Conservation (phyloP, 1,139 yeast genomes). For the Kodamaea ohmeri region DNA sequence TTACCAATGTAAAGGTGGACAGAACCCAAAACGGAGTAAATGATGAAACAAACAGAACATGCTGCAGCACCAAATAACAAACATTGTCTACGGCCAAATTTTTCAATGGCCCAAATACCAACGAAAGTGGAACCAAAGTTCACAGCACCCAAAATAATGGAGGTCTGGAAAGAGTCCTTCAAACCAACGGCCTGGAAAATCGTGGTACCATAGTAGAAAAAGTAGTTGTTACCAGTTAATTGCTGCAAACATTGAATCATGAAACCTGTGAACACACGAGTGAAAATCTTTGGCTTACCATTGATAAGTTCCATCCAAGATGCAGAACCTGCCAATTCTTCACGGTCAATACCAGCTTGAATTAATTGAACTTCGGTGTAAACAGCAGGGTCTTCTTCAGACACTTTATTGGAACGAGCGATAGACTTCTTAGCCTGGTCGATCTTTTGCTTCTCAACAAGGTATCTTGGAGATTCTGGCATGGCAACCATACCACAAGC, state of each 20-base stretch:
- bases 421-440: slow-evolving; percentile 54
- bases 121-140: slow-evolving; percentile 73
- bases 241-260: slow-evolving; percentile 70
- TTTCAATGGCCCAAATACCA: slow-evolving; percentile 65
- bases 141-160: slow-evolving; percentile 75
- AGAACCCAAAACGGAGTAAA: slow-evolving; percentile 68
- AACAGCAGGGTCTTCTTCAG: slow-evolving; percentile 53
- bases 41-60: slow-evolving; percentile 63
- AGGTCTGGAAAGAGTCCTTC: slow-evolving; percentile 68
- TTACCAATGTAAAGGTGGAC: slow-evolving; percentile 47
- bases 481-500: slow-evolving; percentile 23
- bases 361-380: slow-evolving; percentile 58
- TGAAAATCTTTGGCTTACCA: slow-evolving; percentile 65
- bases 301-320: slow-evolving; percentile 63
- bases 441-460: slow-evolving; percentile 20
- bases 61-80: slow-evolving; percentile 57
- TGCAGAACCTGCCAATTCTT: slow-evolving; percentile 61
- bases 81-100: slow-evolving; percentile 67
- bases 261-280: slow-evolving; percentile 64
- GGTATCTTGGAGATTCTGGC: slow-evolving; percentile 29
- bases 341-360: slow-evolving; percentile 62
- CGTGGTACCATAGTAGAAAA: slow-evolving; percentile 79
- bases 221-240: slow-evolving; percentile 76
- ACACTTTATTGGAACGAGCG: slow-evolving; percentile 21
- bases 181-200: slow-evolving; percentile 76